Conservation (phyloP, 2,329 filamentous ascomycete species). For the Arthrinium puccinioides region DNA sequence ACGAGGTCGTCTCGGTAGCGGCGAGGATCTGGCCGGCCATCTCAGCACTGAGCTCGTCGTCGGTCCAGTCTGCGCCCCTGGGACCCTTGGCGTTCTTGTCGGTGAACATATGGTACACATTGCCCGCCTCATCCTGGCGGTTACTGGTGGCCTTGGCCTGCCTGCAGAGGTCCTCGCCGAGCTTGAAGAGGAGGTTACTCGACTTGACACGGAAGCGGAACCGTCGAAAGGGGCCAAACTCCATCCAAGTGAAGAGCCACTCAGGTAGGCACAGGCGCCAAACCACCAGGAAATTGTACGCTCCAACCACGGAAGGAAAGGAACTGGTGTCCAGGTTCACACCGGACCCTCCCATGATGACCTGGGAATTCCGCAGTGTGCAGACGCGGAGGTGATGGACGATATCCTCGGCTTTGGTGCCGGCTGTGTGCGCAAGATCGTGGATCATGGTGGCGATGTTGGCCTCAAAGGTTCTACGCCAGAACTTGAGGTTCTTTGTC, state of each 20-base stretch:
- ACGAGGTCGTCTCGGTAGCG: conserved; percentile 8
- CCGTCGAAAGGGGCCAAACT: conserved; percentile 6
- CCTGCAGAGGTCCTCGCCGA: conserved; percentile 5
- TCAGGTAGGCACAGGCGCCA: conserved; percentile 11
- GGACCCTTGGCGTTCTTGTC: not conserved
- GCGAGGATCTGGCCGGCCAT: not conserved
- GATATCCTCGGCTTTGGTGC: conserved; percentile 9
- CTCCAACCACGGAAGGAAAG: conserved; percentile 11
- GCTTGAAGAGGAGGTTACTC: conserved; percentile 8
- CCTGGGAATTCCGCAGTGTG: conserved; percentile 9
- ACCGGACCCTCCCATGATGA: conserved; percentile 10
- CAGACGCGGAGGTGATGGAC: conserved; percentile 10
- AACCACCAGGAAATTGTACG: conserved; percentile 13
- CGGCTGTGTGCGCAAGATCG: conserved; percentile 6
- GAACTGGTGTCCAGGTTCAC: conserved; percentile 4
- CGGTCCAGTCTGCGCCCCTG: not conserved
- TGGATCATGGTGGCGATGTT: conserved; percentile 7
- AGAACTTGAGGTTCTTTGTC: conserved; percentile 8
- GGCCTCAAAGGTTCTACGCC: conserved; percentile 9
- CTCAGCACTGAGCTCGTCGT: conserved; percentile 5
- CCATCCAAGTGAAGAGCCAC: conserved; percentile 11
- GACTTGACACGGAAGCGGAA: conserved; percentile 9
- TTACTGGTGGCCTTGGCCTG: conserved; percentile 2
- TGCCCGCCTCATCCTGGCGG: conserved; percentile 5
- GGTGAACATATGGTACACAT: conserved; percentile 7